Evolutionary conservation across 2,329 filamentous ascomycete species (phyloP).

Genomic region (Sporothrix protearum): DNA sequence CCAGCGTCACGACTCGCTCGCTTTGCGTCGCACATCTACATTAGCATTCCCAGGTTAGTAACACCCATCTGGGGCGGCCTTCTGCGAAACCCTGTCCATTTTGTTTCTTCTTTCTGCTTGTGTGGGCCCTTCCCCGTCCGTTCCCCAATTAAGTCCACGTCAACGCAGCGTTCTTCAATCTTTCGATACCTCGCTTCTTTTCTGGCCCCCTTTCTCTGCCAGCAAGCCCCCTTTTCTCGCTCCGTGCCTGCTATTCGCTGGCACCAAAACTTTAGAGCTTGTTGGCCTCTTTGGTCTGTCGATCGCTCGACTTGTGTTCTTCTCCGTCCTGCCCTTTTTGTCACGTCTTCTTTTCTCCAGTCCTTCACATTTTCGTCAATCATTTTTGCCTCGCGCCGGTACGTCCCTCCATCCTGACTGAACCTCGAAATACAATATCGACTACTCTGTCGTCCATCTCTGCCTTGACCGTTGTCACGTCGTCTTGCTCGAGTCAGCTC

Average conservation of each 20-base stretch:
- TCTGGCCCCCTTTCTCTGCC: conserved; percentile 13
- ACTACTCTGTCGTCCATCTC: background rate
- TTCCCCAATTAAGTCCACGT: conserved; percentile 23
- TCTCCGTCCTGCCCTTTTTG: background rate
- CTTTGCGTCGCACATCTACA: conserved; percentile 16
- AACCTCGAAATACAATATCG: background rate
- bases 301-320: conserved; percentile 13
- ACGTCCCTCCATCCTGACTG: background rate
- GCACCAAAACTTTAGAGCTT: background rate
- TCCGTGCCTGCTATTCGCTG: conserved; percentile 9
- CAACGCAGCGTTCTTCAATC: conserved; percentile 13
- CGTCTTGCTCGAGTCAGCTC: background rate
- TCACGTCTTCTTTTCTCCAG: background rate
- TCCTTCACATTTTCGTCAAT: background rate
- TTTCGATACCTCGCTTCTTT: background rate
- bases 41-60: background rate
- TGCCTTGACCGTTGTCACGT: background rate
- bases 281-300: conserved; percentile 10
- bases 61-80: background rate
- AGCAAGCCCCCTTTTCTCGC: conserved; percentile 21
- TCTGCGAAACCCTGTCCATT: conserved; percentile 13
- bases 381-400: background rate
- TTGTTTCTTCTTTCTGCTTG: background rate
- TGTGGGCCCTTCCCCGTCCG: conserved; percentile 17
- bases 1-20: conserved; percentile 3